Base-by-base conservation (phyloP, 495 filamentous ascomycete genomes). In the Penicillium waksmanii region DNA sequence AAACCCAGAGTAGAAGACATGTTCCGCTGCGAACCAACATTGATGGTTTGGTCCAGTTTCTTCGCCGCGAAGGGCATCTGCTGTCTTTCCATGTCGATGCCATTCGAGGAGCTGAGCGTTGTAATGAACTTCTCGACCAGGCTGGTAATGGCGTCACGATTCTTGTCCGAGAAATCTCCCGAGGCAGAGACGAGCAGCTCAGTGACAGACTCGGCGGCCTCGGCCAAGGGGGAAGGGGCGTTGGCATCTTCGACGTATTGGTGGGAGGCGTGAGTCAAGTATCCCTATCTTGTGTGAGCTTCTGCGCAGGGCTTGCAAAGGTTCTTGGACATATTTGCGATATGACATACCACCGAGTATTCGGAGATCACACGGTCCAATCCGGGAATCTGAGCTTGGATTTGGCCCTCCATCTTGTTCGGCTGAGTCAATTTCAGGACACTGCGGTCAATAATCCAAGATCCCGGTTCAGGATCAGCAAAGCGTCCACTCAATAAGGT, bases 1-100 rank as follows among this genome's bases (percentile, higher is more conserved):
- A 99, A 85, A 12, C 92, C 93, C 65, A 98, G 73, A 0, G 95
- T 99, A 3, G 95, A 96, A 18, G 95, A 98, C 69, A 98, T 92
- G 70, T 96, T 97, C 60, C 90, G 84, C 73, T 97, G 93, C 3
- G 94, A 85, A 61, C 92, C 91, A 60, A 99, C 94, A 70, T 97
- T 91, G 80, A 97, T 95, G 53, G 94, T 87, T 76, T 97, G 95
- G 69, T 97, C 96, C 11, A 99, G 84, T 65, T 89, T 89, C 73
- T 84, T 91, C 27, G 96, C 92, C 18, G 85, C 85, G 21, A 91
- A 87, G 19, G 85, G 85, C 75, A 85, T 82, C 62, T 89, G 87
- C 52, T 79, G 80, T 46, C 78, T 75, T 64, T 92, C 91, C 11
- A 87, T 82, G 74, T 92, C 86, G 42, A 78, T 69, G n/a, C 86